Base-by-base conservation (phyloP, 2,329 filamentous ascomycete genomes). In the Epichloe bromicola region DNA sequence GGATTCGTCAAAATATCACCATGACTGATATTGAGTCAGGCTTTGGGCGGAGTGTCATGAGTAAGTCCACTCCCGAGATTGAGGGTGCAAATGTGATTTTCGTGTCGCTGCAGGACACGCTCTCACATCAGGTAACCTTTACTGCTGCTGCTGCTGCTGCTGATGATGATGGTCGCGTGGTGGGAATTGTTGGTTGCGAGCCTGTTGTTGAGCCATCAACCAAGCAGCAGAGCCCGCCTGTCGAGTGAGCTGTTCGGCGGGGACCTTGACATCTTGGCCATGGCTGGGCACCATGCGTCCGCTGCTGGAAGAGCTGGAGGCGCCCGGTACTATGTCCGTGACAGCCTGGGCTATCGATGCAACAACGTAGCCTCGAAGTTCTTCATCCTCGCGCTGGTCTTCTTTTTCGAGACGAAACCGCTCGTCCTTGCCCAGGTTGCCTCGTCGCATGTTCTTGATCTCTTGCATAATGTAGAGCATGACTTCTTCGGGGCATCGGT, bases 401-500 rank as follows among this genome's bases (percentile, higher is more conserved):
- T 93, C 87, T 64, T 87, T 88, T 65, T 90, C 83, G 14, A 93
- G 73, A 41, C 80, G 77, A 68, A 89, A 90, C 53, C 86, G 83
- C 60, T 94, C 84, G 17, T 91, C 83, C 71, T 96, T 95, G 65
- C 78, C 75, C 75, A 95, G 80, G 69, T 94, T 90, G 60, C 81
- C 78, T 48, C 93, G 83, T 61, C 91, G 85, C 61, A 91, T 79
- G 55, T 82, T 80, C 61, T 87, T 87, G 62, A 98, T 93, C 71
- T 97, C 93, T 59, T 90, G 83, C 70, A 93, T 85, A 56, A 96
- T 88, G 73, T 90, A 90, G 15, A 95, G 77, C 54, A 97, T 76
- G 5, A 95, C 91, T 56, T 93, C 86, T 66, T 98, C 93, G 0
- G 91, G 82, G 58, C 86, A 90, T 59, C 82, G 80, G 57, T 76